These are phyloP conservation scores for Fusarium metavorans DNA, from an alignment of 2,329 filamentous ascomycete genomes.

Conservation along the genomic window DNA sequence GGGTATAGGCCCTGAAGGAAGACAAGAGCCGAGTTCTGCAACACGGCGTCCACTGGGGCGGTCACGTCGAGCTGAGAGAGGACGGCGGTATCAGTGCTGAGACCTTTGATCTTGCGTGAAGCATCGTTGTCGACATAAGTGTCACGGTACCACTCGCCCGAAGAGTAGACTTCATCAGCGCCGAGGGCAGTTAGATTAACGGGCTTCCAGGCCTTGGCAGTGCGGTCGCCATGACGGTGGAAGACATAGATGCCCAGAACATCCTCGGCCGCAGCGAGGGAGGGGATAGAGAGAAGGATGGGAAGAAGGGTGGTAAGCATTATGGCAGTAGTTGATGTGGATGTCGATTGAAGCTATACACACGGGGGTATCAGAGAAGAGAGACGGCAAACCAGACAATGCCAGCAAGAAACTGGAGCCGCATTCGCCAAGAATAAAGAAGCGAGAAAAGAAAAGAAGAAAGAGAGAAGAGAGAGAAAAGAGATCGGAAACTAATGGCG, in stretches of 20 bases:
- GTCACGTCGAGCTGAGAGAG: slow-evolving; percentile 78
- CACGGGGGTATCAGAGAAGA: slow-evolving; percentile 2
- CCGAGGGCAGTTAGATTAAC: slow-evolving; percentile 83
- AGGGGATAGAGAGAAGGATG: slow-evolving; percentile 51
- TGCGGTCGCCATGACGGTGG: slow-evolving; percentile 90
- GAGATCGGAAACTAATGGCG: neutral
- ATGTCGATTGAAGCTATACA: slow-evolving; percentile 19
- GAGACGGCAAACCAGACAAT: neutral
- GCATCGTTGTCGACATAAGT: slow-evolving; percentile 77
- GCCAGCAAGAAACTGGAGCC: neutral
- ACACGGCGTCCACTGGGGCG: slow-evolving; percentile 79
- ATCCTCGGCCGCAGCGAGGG: slow-evolving; percentile 67
- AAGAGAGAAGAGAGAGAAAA: neutral
- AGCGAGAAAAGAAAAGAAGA: neutral
- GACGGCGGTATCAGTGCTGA: slow-evolving; percentile 75
- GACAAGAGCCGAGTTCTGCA: slow-evolving; percentile 82
- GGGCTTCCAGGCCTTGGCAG: slow-evolving; percentile 78
- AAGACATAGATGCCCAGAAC: slow-evolving; percentile 88
- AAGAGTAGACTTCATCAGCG: slow-evolving; percentile 78
- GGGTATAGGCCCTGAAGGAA: slow-evolving; percentile 92
- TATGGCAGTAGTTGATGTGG: slow-evolving; percentile 5
- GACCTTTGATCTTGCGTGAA: slow-evolving; percentile 70
- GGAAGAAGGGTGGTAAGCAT: slow-evolving; percentile 58
- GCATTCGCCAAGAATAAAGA: neutral
- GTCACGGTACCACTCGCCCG: slow-evolving; percentile 80